Conservation (phyloP, 257 asterid genomes). For the Gentiana straminea region DNA sequence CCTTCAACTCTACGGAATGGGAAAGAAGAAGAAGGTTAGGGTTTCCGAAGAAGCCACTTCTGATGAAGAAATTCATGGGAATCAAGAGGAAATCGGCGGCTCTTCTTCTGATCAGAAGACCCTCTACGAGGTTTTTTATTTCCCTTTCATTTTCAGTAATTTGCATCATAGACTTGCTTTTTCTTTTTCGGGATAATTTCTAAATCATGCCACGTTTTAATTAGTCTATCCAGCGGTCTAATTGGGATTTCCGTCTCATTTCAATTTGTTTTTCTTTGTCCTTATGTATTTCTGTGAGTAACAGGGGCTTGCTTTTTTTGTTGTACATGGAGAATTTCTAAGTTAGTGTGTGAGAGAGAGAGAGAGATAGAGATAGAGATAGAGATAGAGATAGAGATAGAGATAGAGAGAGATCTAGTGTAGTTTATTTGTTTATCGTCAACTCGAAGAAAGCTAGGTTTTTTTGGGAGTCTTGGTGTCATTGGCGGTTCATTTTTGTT, state of each 20-base stretch:
- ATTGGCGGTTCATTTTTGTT: too few relatives aligned
- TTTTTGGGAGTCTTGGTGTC: too few relatives aligned
- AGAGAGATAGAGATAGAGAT: too few relatives aligned
- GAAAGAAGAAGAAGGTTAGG: slow-evolving; percentile 51
- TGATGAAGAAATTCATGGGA: slow-evolving; percentile 35
- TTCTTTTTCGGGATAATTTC: not conserved
- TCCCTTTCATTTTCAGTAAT: not conserved
- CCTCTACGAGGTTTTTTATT: slow-evolving; percentile 51
- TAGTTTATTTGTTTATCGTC: too few relatives aligned
- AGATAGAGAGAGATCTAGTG: too few relatives aligned
- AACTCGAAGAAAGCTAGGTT: too few relatives aligned
- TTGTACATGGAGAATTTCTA: too few relatives aligned
- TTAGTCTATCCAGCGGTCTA: not conserved
- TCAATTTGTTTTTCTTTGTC: not conserved
- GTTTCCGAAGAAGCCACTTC: slow-evolving; percentile 41
- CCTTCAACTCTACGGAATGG: slow-evolving; percentile 27
- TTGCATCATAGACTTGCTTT: not conserved
- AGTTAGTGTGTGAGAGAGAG: too few relatives aligned
- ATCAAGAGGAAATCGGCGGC: slow-evolving; percentile 17
- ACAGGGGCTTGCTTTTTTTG: not conserved
- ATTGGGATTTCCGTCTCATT: not conserved
- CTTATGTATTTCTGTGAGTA: not conserved
- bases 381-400: too few relatives aligned
- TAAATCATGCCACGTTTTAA: too few relatives aligned
- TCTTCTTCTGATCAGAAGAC: slow-evolving; percentile 46